phyloP scores from a whole-genome alignment of 192 early-diverging fungal species.

The Umbelopsis sp. region DNA sequence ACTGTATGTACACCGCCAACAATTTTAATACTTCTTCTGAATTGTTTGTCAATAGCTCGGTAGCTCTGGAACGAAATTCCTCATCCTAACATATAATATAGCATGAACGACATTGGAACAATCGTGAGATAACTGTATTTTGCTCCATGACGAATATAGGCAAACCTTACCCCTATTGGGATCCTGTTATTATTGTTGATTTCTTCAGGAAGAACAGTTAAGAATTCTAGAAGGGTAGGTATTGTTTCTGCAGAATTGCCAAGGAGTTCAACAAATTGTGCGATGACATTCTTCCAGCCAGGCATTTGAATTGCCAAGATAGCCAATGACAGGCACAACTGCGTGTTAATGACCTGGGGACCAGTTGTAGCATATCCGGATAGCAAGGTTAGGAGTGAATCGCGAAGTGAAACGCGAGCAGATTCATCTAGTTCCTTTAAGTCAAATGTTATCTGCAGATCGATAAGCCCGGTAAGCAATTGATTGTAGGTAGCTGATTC shows the following conservation, averaged over 20 bases:
- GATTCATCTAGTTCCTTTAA: constrained; percentile 70
- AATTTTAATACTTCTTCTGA: constrained; percentile 70
- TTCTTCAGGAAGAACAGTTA: constrained; percentile 90
- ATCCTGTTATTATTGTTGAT: constrained; percentile 65
- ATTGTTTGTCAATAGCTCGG: constrained; percentile 64
- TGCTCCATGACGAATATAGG: constrained; percentile 18
- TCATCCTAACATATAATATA: constrained; percentile 47
- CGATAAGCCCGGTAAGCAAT: not conserved
- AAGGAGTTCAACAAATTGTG: constrained; percentile 71
- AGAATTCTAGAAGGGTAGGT: constrained; percentile 74
- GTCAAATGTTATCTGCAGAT: constrained; percentile 74
- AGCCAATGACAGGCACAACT: constrained; percentile 84
- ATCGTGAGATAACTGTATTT: not conserved
- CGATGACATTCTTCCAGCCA: constrained; percentile 82
- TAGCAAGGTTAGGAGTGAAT: constrained; percentile 76
- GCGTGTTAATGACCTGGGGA: constrained; percentile 68
- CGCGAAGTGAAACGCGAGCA: constrained; percentile 67
- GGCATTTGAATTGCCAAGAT: constrained; percentile 79
- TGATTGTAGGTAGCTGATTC: not conserved
- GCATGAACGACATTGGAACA: not conserved
- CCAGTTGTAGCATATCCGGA: constrained; percentile 54
- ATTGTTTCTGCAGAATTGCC: constrained; percentile 62
- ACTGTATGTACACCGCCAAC: constrained; percentile 70
- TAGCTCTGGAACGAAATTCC: constrained; percentile 57
- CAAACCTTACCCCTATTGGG: constrained; percentile 54